These are phyloP conservation scores for Cadophora sp. DNA, from an alignment of 2,329 filamentous ascomycete species.

Conservation along the genomic window DNA sequence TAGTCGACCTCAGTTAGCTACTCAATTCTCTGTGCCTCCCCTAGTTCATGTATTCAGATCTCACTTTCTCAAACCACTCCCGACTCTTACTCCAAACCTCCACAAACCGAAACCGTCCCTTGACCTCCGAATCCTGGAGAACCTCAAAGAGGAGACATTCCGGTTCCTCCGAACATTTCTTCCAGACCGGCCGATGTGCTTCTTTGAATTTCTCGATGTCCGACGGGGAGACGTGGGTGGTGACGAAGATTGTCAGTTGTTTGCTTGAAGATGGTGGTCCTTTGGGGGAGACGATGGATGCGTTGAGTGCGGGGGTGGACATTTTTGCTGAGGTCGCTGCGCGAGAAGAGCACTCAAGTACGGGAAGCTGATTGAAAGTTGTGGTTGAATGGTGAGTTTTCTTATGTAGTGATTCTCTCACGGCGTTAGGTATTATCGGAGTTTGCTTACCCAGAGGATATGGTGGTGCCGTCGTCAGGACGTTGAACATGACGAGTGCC, in stretches of 20 bases:
- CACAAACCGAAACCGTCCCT: not conserved
- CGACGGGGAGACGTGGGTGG: conserved; percentile 10
- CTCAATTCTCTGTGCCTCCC: not conserved
- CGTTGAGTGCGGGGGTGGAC: conserved; percentile 12
- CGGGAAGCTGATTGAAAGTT: not conserved
- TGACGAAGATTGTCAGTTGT: conserved; percentile 23
- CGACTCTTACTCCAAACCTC: not conserved
- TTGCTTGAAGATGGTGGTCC: not conserved
- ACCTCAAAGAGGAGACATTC: not conserved
- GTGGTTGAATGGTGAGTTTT: not conserved
- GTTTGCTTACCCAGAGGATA: not conserved
- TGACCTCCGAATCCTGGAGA: not conserved
- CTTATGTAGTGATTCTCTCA: not conserved
- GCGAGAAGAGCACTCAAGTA: too few relatives aligned
- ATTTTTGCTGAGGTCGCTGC: not conserved
- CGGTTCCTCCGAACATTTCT: not conserved
- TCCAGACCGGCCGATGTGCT: conserved; percentile 12
- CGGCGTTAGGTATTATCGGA: not conserved
- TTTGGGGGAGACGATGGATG: conserved; percentile 6
- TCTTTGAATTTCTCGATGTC: conserved; percentile 20
- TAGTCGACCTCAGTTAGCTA: not conserved
- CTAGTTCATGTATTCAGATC: not conserved
- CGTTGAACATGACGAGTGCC: not conserved
- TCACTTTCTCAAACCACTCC: not conserved
- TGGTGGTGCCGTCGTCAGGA: not conserved